These are phyloP conservation scores for Monosporozyma unispora DNA, from an alignment of 805 yeast species.

Conservation along the genomic window DNA sequence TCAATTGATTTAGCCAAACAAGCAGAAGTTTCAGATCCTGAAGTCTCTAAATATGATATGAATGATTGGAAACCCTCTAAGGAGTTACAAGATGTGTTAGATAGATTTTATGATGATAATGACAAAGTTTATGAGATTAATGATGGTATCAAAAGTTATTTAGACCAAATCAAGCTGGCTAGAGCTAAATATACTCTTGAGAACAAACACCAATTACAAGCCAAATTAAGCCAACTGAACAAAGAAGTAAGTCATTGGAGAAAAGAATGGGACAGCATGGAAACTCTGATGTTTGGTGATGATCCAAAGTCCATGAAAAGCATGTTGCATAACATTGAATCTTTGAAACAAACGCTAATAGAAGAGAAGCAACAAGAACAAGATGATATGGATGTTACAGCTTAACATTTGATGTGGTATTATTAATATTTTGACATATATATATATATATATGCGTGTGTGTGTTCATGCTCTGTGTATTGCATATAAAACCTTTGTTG, in stretches of 20 bases:
- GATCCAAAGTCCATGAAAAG: constrained; percentile 22
- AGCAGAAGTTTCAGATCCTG: constrained; percentile 17
- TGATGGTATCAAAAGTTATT: constrained; percentile 13
- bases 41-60: constrained; percentile 13
- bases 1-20: constrained; percentile 24
- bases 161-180: constrained; percentile 24
- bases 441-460: neutral
- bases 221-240: constrained; percentile 12
- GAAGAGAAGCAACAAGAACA: neutral
- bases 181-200: constrained; percentile 27
- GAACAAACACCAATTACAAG: constrained; percentile 22
- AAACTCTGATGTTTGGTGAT: constrained; percentile 27
- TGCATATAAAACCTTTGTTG: neutral
- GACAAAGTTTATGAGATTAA: constrained; percentile 7
- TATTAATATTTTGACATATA: no score
- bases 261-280: constrained; percentile 24
- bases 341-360: constrained; percentile 7
- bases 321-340: constrained; percentile 22
- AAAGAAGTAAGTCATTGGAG: constrained; percentile 27
- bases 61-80: constrained; percentile 19
- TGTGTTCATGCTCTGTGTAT: neutral
- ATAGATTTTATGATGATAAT: constrained; percentile 11
- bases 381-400: neutral
- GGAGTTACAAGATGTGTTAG: constrained; percentile 15
- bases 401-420: neutral